Evolutionary conservation across 2,329 filamentous ascomycete genomes (phyloP).

Genomic region (Parasarocladium wereldwijsianum): DNA sequence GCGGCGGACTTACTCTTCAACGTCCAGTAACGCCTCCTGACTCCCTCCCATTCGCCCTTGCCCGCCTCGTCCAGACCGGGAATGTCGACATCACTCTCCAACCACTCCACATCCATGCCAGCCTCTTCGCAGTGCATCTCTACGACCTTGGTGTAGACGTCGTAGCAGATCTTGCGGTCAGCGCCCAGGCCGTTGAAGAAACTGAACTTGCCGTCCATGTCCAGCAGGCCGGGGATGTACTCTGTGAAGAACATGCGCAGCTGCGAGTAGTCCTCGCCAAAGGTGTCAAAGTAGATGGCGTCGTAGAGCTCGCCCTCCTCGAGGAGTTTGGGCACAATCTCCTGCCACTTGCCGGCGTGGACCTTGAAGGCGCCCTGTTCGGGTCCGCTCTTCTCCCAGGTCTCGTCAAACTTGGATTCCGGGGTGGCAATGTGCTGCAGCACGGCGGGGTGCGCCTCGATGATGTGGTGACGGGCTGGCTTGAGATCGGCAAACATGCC

Average conservation of each 20-base stretch:
- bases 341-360: constrained; percentile 61
- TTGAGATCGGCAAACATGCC: constrained; percentile 54
- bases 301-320: constrained; percentile 60
- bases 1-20: constrained; percentile 44
- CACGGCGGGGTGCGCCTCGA: constrained; percentile 73
- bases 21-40: constrained; percentile 81
- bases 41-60: constrained; percentile 72
- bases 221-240: constrained; percentile 65
- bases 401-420: constrained; percentile 34
- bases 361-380: constrained; percentile 57
- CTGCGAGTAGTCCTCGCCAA: constrained; percentile 83
- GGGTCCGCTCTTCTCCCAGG: constrained; percentile 40
- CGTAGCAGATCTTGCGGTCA: constrained; percentile 84
- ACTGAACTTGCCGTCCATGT: constrained; percentile 59
- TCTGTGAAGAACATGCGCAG: constrained; percentile 81
- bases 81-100: constrained; percentile 59
- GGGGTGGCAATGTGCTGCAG: constrained; percentile 43
- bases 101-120: constrained; percentile 81
- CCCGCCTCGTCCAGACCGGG: constrained; percentile 47
- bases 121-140: constrained; percentile 85
- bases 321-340: constrained; percentile 55
- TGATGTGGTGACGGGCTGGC: constrained; percentile 63
- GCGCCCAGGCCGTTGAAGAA: constrained; percentile 89
- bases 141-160: constrained; percentile 84
- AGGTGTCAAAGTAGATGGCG: constrained; percentile 94